Base-by-base conservation (phyloP, 2,329 filamentous ascomycete species). In the Neofusicoccum umdonicola region DNA sequence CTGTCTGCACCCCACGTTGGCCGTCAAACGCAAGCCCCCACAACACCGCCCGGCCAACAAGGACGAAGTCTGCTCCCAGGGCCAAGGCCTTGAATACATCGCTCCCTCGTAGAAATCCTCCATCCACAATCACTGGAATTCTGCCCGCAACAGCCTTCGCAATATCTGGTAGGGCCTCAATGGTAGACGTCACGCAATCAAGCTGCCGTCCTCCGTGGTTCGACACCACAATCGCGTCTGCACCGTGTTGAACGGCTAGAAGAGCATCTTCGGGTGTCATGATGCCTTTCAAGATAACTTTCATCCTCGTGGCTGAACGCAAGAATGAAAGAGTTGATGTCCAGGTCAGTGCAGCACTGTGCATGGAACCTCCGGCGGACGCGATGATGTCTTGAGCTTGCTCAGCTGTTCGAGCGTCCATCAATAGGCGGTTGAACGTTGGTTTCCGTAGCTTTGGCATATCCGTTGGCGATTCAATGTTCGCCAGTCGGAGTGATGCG, bases 51-150 rank as follows among this genome's bases (percentile, higher is more conserved):
- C 88, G 78, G 0, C 87, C 88, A 4, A 90, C 74, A 0, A 87
- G 87, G 0, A 78, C 87, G 0, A 84, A 86, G 58, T 78, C 85
- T 0, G 87, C 87, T 0, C 88, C 88, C 0, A 90, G 75, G 58
- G 86, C 88, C 11, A 90, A 70, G 0, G 86, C 87, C 72, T 90
- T 90, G 69, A 90, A 81, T 2, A 90, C 83, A 70, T 90, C 88
- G 0, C 85, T 85, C 0, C 88, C 88, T 17, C 87, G 77, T 19
- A 81, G 80, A 27, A 90, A 81, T 0, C 88, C 88, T 0, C 87
- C 86, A 67, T 90, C 87, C 9, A 90, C 78, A 58, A 83, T 85
- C 0, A 90, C 74, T 7, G 50, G 34, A 3, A 54, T 39, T 12
- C 34, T 11, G 1, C 50, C 50, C 4, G 12, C 8, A 5, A 89